Percentiles rank a stretch among this genome's conserved stretches.
Conservation (phyloP, 352 stramenopile genomes). For the Globisporangium cystogenes region DNA sequence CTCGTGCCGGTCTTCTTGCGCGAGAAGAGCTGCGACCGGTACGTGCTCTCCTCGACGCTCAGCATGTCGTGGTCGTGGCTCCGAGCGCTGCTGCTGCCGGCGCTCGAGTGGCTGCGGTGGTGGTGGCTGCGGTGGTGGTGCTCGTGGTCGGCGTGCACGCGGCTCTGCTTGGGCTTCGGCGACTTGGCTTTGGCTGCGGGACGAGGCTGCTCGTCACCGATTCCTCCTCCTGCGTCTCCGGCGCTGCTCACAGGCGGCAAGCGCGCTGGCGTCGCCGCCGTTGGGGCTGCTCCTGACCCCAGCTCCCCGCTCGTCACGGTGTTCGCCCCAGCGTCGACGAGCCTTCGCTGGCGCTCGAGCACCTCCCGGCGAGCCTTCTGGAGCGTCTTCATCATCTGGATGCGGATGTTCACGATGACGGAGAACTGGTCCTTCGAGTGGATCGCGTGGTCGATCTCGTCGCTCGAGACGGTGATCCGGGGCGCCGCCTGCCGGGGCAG, state of each 20-base stretch:
- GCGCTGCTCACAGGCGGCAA: background rate
- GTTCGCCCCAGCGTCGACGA: background rate
- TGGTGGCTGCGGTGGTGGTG: background rate
- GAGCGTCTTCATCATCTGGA: slow-evolving; percentile 63
- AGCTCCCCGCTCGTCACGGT: background rate
- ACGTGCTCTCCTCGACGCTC: slow-evolving; percentile 58
- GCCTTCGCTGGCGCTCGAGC: slow-evolving; percentile 14
- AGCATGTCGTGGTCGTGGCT: slow-evolving; percentile 31
- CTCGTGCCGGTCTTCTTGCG: slow-evolving; percentile 45
- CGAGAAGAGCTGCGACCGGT: slow-evolving; percentile 54
- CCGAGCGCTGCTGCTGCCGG: background rate
- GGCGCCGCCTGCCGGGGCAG: slow-evolving; percentile 18
- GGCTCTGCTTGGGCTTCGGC: slow-evolving; percentile 20
- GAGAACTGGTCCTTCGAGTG: slow-evolving; percentile 43
- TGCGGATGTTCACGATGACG: slow-evolving; percentile 62
- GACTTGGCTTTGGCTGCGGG: slow-evolving; percentile 4
- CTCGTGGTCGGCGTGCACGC: slow-evolving; percentile 20
- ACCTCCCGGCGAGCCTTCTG: slow-evolving; percentile 36
- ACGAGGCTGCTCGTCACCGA: background rate
- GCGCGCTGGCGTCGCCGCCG: background rate
- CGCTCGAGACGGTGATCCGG: slow-evolving; percentile 60
- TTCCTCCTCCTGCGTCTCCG: background rate
- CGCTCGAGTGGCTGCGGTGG: slow-evolving; percentile 2
- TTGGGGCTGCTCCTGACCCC: slow-evolving; percentile 1
- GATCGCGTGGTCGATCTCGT: slow-evolving; percentile 74